phyloP scores from a whole-genome alignment of 495 filamentous ascomycete species.

The Xylaria bambusicola region DNA sequence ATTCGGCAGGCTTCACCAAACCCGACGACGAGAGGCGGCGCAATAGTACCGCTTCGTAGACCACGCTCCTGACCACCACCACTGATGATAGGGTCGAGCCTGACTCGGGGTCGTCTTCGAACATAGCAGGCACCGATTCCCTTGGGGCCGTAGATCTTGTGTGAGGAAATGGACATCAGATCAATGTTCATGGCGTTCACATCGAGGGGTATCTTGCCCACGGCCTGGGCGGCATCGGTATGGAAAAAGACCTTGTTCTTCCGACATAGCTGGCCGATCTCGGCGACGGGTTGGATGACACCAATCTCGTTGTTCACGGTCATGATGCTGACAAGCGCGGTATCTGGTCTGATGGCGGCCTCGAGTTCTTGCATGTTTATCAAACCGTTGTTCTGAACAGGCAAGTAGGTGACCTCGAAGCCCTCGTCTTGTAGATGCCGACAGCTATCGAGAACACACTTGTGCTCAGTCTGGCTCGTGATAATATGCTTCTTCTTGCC shows the following conservation, averaged over 20 bases:
- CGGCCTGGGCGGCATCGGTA: constrained; percentile 94
- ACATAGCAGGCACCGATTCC: constrained; percentile 97
- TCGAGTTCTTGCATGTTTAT: constrained; percentile 85
- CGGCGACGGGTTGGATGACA: constrained; percentile 90
- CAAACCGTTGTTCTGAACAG: constrained; percentile 81
- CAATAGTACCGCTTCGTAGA: constrained; percentile 88
- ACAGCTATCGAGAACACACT: constrained; percentile 96
- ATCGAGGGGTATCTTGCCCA: constrained; percentile 94
- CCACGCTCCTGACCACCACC: constrained; percentile 96
- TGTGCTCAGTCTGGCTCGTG: constrained; percentile 96
- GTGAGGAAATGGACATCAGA: constrained; percentile 97
- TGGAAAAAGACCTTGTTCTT: constrained; percentile 96
- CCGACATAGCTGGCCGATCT: constrained; percentile 91
- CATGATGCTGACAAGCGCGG: constrained; percentile 93
- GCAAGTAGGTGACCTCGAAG: constrained; percentile 92
- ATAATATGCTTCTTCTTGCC: constrained; percentile 99
- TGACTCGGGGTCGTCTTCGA: constrained; percentile 84
- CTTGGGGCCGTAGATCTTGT: constrained; percentile 99
- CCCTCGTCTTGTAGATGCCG: constrained; percentile 96
- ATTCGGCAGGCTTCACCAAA: constrained; percentile 96
- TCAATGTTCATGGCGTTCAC: constrained; percentile 97
- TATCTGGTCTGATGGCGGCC: constrained; percentile 87
- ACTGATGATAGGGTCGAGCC: constrained; percentile 93
- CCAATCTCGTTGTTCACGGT: constrained; percentile 99
- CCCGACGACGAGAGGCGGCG: constrained; percentile 84